A percentile compares a stretch with the other conserved stretches of the same genome.
These are phyloP conservation scores for Raphanus raphanistrum DNA, from an alignment of 345 rosid species.

Conservation along the genomic window DNA sequence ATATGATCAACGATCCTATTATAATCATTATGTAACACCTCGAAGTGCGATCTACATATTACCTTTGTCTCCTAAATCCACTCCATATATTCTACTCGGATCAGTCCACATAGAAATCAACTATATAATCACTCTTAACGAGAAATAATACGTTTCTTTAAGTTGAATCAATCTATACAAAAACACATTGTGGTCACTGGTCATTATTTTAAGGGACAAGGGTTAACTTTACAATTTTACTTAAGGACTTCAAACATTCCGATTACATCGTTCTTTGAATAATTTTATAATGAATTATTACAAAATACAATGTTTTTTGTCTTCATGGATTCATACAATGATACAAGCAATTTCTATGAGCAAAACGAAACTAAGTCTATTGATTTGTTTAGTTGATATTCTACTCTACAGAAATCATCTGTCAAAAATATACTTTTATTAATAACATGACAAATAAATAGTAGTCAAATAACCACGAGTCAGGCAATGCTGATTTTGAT, in stretches of 20 bases:
- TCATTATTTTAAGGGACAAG: conserved; percentile 14
- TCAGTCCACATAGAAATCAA: conserved; percentile 28
- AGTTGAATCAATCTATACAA: neutral
- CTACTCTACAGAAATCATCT: neutral
- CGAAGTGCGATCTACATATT: conserved; percentile 32
- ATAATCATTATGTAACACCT: conserved; percentile 36
- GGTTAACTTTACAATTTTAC: conserved; percentile 6
- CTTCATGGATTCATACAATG: neutral
- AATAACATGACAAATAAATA: neutral
- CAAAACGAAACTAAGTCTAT: neutral
- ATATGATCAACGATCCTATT: conserved; percentile 38
- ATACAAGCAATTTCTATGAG: neutral
- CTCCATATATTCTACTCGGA: conserved; percentile 33
- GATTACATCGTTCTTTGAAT: neutral
- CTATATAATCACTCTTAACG: neutral
- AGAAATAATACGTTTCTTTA: conserved; percentile 2
- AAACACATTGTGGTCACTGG: neutral
- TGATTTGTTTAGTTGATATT: neutral
- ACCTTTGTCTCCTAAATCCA: conserved; percentile 32
- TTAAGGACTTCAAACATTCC: neutral
- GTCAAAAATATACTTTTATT: neutral
- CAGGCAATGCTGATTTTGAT: neutral
- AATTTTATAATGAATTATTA: neutral
- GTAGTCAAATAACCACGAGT: neutral
- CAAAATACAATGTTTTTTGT: neutral